Evolutionary conservation across 768 basidiomycete genomes (phyloP).

Genomic region (Filobasidium floriforme): DNA sequence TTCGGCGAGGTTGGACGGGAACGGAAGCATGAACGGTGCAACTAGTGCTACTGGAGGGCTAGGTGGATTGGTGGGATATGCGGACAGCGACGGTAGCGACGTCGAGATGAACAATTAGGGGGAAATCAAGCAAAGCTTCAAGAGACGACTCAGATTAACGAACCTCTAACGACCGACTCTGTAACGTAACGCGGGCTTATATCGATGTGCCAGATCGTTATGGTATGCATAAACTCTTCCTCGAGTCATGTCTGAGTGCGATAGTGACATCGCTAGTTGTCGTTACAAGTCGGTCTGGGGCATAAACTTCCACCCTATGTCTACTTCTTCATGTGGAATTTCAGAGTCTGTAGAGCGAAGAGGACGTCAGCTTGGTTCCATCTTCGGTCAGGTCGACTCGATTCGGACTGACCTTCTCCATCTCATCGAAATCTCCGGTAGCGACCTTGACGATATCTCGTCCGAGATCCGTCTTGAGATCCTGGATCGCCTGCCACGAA

Average conservation of each 20-base stretch:
- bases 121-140: background rate
- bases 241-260: background rate
- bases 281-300: no score
- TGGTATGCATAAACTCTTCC: background rate
- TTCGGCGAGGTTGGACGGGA: no score
- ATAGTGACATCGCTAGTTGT: no score
- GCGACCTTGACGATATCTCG: conserved; percentile 76
- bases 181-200: background rate
- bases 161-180: background rate
- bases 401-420: conserved; percentile 70
- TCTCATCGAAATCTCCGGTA: conserved; percentile 81
- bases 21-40: background rate
- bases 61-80: background rate
- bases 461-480: conserved; percentile 71
- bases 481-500: conserved; percentile 83
- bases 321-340: conserved; percentile 9
- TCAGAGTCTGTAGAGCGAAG: background rate
- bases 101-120: background rate
- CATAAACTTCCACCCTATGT: background rate
- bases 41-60: background rate
- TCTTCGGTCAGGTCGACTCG: no score
- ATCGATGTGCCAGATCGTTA: background rate
- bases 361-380: background rate
- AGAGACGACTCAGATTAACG: background rate
- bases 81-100: background rate